Evolutionary conservation across 768 basidiomycete genomes (phyloP), one percentile per base, ranked within the genome.

Genomic region (Mrakia hoshinonis): DNA sequence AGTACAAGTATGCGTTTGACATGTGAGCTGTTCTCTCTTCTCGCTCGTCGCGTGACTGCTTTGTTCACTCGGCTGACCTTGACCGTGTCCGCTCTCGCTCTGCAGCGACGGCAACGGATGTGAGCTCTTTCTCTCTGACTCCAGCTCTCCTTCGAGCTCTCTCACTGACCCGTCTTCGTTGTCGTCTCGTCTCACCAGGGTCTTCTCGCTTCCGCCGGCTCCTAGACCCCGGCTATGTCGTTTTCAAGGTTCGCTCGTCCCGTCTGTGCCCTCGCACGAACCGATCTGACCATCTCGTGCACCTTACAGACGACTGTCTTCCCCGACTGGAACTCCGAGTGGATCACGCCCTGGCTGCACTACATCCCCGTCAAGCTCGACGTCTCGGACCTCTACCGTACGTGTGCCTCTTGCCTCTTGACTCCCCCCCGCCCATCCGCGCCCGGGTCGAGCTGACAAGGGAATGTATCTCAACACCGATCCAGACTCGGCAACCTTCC

Each of bases 291-390:
- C 34, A 15, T 6, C 22, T 11, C 58, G 3, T 12, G 15, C 6
- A 43, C 58, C 1, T 38, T 31, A 11, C 36, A 79, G 69, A 54
- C 73, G 13, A 78, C 77, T 11, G 76, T 79, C 69, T 77, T 76
- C 73, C 78, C 76, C 75, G 70, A 76, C 76, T 75, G 78, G 78
- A 78, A 77, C 76, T 77, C 74, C 11, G 76, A 78, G 22, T 67
- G 78, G n/a, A 76, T 77, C 26, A 75, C 79, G 54, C 77, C 79
- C 1, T 79, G 79, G 79, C 75, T 79, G 26, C 79, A 79, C 60
- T 79, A 78, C 65, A 72, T 79, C 12, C 78, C 78, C 0, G 47
- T 79, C 47, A 71, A 77, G 62, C 34, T 79, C 46, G 77, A 78
- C 66, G 46, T 64, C 20, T 22, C 38, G 1, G 63, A 66, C 39